Evolutionary conservation across 345 rosid species (phyloP).

Genomic region (Populus simonii): DNA sequence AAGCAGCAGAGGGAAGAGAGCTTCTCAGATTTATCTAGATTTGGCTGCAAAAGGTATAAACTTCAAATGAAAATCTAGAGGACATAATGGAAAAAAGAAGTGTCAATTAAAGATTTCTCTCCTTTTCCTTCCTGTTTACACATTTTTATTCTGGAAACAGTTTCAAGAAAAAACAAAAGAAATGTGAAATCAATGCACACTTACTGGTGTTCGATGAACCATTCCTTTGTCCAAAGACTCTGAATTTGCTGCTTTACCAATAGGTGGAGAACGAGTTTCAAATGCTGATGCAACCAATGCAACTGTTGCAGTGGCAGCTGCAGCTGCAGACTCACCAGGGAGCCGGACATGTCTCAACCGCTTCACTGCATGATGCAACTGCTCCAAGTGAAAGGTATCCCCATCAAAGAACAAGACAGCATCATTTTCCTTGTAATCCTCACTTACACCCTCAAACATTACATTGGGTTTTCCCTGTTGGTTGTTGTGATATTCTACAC

Average conservation of each 20-base stretch:
- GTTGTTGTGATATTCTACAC: constrained; percentile 27
- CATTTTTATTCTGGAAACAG: neutral
- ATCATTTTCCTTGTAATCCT: constrained; percentile 30
- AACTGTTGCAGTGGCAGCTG: neutral
- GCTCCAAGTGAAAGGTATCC: constrained; percentile 21
- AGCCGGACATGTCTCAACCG: constrained; percentile 26
- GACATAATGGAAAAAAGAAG: too few species aligned
- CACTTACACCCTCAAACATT: constrained; percentile 22
- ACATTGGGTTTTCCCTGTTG: constrained; percentile 21
- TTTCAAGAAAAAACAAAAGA: neutral
- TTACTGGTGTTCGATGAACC: constrained; percentile 30
- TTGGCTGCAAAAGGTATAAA: too few species aligned
- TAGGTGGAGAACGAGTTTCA: neutral
- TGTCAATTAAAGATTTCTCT: too few species aligned
- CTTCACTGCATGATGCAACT: constrained; percentile 26
- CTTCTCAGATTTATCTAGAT: too few species aligned
- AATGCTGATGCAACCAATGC: constrained; percentile 4
- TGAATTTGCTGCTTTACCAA: constrained; percentile 7
- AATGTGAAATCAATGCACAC: constrained; percentile 10
- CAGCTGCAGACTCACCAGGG: constrained; percentile 22
- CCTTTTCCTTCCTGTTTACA: neutral
- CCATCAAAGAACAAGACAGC: constrained; percentile 30
- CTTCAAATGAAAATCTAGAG: too few species aligned
- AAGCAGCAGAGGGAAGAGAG: too few species aligned
- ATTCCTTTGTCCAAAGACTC: constrained; percentile 23